Base-by-base conservation (phyloP, 2,329 filamentous ascomycete species). In the Fonsecaea multimorphosa region DNA sequence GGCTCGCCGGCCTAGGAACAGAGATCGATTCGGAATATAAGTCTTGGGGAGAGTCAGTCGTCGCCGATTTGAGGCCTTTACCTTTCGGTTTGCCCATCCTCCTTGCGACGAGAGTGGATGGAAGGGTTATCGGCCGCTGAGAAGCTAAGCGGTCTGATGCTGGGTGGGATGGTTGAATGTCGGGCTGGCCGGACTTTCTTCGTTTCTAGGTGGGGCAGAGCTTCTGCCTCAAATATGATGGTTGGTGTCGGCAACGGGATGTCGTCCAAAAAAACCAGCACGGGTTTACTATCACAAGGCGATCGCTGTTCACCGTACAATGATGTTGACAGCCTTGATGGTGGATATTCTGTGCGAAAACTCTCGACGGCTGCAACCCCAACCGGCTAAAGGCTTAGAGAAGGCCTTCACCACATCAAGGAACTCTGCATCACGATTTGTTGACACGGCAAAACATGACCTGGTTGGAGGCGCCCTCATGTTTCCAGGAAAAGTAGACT, bases 11-110 rank as follows among this genome's bases (percentile, higher is more conserved):
- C 22, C 40, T 58, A 16, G 56, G n/a, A 8, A 46, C 3, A 32
- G 44, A 19, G 24, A 38, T 11, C n/a, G 46, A 27, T 2, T 65
- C 56, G n/a, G 49, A 16, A 29, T 58, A 14, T n/a, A 63, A 24
- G 9, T 65, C 59, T 40, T 46, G 34, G n/a, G 46, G 51, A 38
- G 19, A 38, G 24, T 62, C 56, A 53, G 27, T 57, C 56, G 22
- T 44, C 24, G 51, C 38, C 54, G 60, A 24, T 38, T 52, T 65
- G 14, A 59, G 32, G 62, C 58, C 55, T 57, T 69, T 65, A 44
- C 65, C 65, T 58, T 67, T 69, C 53, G 63, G 46, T 56, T 67
- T 69, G 54, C 58, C 67, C 67, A 69, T 69, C 22, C 51, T 58
- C 60, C 32, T 22, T n/a, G 12, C 32, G 24, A 32, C 19, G 44